phyloP scores from a whole-genome alignment of 345 rosid species.

The Pistacia atlantica region DNA sequence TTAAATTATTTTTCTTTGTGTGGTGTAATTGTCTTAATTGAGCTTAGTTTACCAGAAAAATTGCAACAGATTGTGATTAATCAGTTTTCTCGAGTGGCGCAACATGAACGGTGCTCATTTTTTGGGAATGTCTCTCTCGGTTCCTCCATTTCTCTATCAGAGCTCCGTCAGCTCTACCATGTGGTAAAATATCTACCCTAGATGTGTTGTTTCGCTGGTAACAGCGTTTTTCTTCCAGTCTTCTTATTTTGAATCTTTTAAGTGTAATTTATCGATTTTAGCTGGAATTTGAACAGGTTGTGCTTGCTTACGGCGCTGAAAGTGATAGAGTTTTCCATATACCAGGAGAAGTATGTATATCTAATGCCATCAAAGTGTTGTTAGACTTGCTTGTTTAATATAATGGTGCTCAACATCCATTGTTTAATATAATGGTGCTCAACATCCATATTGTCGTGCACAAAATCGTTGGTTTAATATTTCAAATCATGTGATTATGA shows the following conservation, averaged over 20 bases:
- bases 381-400: too few species aligned
- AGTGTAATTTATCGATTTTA: neutral
- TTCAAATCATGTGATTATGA: neutral
- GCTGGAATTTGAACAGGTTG: slow-evolving; percentile 4
- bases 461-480: neutral
- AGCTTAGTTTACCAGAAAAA: slow-evolving; percentile 39
- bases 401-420: too few species aligned
- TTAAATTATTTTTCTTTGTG: neutral
- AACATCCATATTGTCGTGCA: neutral
- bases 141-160: slow-evolving; percentile 64
- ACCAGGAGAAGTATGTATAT: too few species aligned
- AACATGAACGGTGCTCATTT: slow-evolving; percentile 44
- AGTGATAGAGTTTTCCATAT: slow-evolving; percentile 54
- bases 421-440: neutral
- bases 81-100: slow-evolving; percentile 84
- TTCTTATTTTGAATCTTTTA: neutral
- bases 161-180: slow-evolving; percentile 80
- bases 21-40: neutral
- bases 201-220: neutral
- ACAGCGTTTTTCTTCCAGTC: neutral
- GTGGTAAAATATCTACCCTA: slow-evolving; percentile 42
- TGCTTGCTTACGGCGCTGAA: slow-evolving; percentile 97
- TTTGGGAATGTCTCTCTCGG: slow-evolving; percentile 78
- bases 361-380: too few species aligned
- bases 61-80: slow-evolving; percentile 80